A percentile compares a stretch with the other conserved stretches of the same genome.
phyloP scores from a whole-genome alignment of 2,329 filamentous ascomycete genomes.

The Ascochyta clinopodiicola region DNA sequence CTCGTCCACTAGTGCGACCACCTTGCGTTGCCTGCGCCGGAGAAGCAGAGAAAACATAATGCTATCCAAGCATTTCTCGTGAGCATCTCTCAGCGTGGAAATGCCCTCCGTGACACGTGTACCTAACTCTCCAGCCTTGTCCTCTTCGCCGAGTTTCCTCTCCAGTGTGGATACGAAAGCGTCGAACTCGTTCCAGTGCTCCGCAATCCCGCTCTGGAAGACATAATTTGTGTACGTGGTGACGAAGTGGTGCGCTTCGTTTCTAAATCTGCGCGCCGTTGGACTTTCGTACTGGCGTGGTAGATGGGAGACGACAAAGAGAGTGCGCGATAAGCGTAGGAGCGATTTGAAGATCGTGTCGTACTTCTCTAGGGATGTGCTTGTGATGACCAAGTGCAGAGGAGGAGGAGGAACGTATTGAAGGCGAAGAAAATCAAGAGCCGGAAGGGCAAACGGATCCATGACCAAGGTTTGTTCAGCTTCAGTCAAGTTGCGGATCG shows the following conservation, averaged over 20 bases:
- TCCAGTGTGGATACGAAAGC: conserved; percentile 70
- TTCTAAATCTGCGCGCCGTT: conserved; percentile 60
- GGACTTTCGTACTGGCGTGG: conserved; percentile 35
- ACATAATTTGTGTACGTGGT: conserved; percentile 76
- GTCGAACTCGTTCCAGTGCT: conserved; percentile 76
- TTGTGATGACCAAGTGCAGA: conserved; percentile 76
- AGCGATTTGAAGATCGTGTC: conserved; percentile 84
- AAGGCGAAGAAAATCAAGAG: conserved; percentile 89
- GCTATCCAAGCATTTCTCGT: conserved; percentile 75
- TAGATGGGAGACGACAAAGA: conserved; percentile 68
- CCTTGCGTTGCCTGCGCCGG: conserved; percentile 74
- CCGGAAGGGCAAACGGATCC: conserved; percentile 81
- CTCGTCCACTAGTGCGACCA: conserved; percentile 75
- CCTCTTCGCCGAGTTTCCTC: conserved; percentile 57
- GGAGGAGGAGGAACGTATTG: conserved; percentile 80
- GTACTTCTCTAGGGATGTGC: conserved; percentile 75
- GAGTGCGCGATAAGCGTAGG: conserved; percentile 77
- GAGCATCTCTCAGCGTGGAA: conserved; percentile 70
- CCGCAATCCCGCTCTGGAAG: conserved; percentile 76
- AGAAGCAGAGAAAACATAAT: conserved; percentile 78
- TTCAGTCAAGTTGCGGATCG: conserved; percentile 74
- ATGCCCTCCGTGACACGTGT: conserved; percentile 63
- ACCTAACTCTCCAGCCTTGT: conserved; percentile 55
- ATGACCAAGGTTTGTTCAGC: conserved; percentile 84
- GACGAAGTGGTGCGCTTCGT: conserved; percentile 83